Conservation (phyloP, 2,329 filamentous ascomycete species). For the Rutstroemia sp. region DNA sequence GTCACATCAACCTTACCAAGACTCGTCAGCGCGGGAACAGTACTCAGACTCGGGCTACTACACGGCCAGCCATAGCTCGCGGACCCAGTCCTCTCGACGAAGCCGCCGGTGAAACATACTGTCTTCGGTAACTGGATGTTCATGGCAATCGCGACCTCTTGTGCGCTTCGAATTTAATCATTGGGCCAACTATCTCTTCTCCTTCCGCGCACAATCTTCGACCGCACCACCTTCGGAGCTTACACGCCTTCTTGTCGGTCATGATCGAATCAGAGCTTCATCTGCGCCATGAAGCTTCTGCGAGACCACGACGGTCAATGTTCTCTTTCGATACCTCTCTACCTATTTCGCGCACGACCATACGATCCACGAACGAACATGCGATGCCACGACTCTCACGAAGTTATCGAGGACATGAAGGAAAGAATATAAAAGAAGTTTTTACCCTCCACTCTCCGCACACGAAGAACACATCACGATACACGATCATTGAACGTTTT, state of each 20-base stretch:
- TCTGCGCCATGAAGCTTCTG: slow-evolving; percentile 21
- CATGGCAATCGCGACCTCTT: slow-evolving; percentile 28
- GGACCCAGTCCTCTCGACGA: slow-evolving; percentile 21
- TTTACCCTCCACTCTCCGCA: slow-evolving; percentile 8
- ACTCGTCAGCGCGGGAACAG: slow-evolving; percentile 15
- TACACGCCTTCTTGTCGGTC: slow-evolving; percentile 26
- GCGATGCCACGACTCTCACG: slow-evolving; percentile 24
- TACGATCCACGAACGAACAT: slow-evolving; percentile 16
- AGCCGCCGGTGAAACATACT: slow-evolving; percentile 30
- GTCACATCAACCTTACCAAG: slow-evolving; percentile 7
- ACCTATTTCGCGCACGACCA: slow-evolving; percentile 15
- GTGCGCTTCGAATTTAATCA: slow-evolving; percentile 26
- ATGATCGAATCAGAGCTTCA: slow-evolving; percentile 22
- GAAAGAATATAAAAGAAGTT: slow-evolving; percentile 17
- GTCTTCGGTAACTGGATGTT: slow-evolving; percentile 29
- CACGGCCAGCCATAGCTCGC: slow-evolving; percentile 26
- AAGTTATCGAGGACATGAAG: slow-evolving; percentile 29
- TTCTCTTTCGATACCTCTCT: slow-evolving; percentile 6
- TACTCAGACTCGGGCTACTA: slow-evolving; percentile 30
- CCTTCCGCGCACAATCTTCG: slow-evolving; percentile 25
- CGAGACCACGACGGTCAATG: slow-evolving; percentile 1
- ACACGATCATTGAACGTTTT: slow-evolving; percentile 19
- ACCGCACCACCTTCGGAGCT: slow-evolving; percentile 27
- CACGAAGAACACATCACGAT: slow-evolving; percentile 9
- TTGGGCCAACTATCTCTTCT: slow-evolving; percentile 28